Base-by-base conservation (phyloP, 257 asterid genomes). In the Penstemon barbatus region DNA sequence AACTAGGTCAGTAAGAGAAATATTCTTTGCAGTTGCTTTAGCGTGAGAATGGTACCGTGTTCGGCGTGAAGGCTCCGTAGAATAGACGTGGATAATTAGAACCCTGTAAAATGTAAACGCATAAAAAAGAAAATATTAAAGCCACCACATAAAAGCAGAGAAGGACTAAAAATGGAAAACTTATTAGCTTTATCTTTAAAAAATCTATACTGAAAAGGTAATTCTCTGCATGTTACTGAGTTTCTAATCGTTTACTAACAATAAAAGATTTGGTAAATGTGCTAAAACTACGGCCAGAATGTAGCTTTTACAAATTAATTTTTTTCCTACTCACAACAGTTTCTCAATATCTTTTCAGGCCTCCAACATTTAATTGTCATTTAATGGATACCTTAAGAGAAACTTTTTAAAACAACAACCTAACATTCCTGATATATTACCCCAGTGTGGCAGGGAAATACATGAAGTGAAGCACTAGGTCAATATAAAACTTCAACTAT, bases 61-160 rank as follows among this genome's bases (percentile, higher is more conserved):
- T 78, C 44, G 90, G 91, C 65, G 89, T 60, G 73, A 89, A 92
- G 80, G 87, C 97, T 69, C 96, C 98, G 86, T 86, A 87, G 81
- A 41, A 89, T 6, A 87, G 79, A 53, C 95, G 86, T 67, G 96
- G 97, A 70, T 63, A 64, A 65, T 92, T 87, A 40, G 98, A 92
- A 61, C 91, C 92, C 98, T 87, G 82, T 60, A 61, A 64, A 25
- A 25, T 25, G 33, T 25, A 25, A 25, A 71, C 25, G 51, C 63
- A 62, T 15, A 77, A 54, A 5, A 36, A 25, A 69, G 3, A 45
- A 64, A 3, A 39, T 49, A 68, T 43, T 25, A 33, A 61, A 67
- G 57, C 13, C 13, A 43, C 36, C 56, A 49, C 56, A 61, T 37
- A 13, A 61, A 71, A 51, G 73, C 37, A 63, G 62, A 61, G n/a